phyloP scores from a whole-genome alignment of 2,329 filamentous ascomycete genomes.

The Alternaria arbusti region DNA sequence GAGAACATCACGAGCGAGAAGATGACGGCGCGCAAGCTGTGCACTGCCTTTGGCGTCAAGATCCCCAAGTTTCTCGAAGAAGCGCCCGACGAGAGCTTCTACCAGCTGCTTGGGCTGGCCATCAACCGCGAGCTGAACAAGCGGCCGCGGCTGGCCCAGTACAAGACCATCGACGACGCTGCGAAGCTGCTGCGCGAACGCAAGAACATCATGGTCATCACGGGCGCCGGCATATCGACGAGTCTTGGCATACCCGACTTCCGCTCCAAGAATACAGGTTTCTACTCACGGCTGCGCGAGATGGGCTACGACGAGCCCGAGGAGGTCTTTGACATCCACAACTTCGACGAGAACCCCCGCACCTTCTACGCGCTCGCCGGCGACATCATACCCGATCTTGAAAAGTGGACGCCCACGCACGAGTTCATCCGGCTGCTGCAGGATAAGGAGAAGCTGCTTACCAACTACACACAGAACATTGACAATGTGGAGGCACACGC shows the following conservation, averaged over 20 bases:
- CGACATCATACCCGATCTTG: constrained; percentile 82
- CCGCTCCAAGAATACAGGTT: constrained; percentile 87
- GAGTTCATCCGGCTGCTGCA: constrained; percentile 91
- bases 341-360: constrained; percentile 83
- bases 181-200: constrained; percentile 75
- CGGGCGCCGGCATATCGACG: constrained; percentile 94
- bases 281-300: constrained; percentile 84
- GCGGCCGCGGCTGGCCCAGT: constrained; percentile 76
- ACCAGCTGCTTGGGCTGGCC: constrained; percentile 75
- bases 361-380: constrained; percentile 93
- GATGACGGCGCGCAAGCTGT: constrained; percentile 80
- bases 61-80: constrained; percentile 77
- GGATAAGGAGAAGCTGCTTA: constrained; percentile 85
- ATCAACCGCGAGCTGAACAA: constrained; percentile 82
- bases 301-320: constrained; percentile 84
- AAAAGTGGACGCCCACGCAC: constrained; percentile 88
- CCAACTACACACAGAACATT: constrained; percentile 98
- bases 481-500: constrained; percentile 92
- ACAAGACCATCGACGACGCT: constrained; percentile 88
- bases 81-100: constrained; percentile 74
- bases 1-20: constrained; percentile 61
- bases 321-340: constrained; percentile 89
- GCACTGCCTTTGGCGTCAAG: constrained; percentile 82
- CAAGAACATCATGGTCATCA: constrained; percentile 89
- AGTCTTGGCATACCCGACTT: constrained; percentile 97